These are phyloP conservation scores for Scenedesmus sp. DNA, from an alignment of 163 green algal genomes.

Conservation along the genomic window DNA sequence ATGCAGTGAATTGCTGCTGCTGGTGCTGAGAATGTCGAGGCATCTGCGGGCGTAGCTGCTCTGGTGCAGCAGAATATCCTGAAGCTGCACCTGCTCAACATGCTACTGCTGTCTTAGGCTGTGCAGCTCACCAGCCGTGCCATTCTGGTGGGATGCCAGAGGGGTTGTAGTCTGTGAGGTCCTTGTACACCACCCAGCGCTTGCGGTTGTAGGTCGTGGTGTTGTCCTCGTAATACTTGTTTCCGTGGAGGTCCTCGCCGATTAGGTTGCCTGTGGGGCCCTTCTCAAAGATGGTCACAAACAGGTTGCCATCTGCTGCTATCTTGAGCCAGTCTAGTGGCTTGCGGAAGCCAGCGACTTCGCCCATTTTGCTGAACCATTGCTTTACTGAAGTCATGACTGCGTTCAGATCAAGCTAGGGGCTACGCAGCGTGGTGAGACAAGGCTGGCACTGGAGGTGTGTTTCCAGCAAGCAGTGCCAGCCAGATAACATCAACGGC, in stretches of 20 bases:
- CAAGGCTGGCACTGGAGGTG: neutral
- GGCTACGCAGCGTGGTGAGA: neutral
- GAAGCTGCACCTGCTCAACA: neutral
- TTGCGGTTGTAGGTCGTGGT: conserved; percentile 58
- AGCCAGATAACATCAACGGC: neutral
- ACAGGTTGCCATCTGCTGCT: conserved; percentile 44
- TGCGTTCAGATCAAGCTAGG: neutral
- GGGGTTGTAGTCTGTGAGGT: conserved; percentile 66
- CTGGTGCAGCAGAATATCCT: neutral
- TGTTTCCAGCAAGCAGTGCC: neutral
- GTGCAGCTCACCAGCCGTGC: conserved; percentile 62
- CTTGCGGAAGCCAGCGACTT: neutral
- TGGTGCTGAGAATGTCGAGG: neutral
- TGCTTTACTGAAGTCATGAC: neutral
- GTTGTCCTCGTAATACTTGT: conserved; percentile 70
- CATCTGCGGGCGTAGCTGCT: neutral
- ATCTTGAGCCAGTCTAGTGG: conserved; percentile 42
- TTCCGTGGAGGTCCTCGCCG: conserved; percentile 42
- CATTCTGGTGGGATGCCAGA: conserved; percentile 69
- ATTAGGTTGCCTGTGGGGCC: conserved; percentile 46
- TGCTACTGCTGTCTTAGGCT: neutral
- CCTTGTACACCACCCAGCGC: conserved; percentile 70
- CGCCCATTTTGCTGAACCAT: neutral
- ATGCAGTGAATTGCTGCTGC: neutral
- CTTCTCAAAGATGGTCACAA: conserved; percentile 51